Evolutionary conservation across 768 basidiomycete genomes (phyloP).

Genomic region (Atractiella rhizophila): DNA sequence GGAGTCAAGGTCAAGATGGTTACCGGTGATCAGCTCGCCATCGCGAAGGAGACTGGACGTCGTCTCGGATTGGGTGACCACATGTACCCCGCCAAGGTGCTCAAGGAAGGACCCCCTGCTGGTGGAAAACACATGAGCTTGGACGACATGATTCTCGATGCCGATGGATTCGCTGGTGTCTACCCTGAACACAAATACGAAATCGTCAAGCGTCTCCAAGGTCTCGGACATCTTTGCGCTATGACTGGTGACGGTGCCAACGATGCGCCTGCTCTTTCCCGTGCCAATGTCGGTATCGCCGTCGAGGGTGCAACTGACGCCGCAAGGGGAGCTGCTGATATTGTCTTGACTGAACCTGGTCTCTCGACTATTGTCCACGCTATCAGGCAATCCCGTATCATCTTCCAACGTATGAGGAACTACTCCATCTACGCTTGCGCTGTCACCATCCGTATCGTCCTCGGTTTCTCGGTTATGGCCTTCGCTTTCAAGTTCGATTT

Average conservation of each 20-base stretch:
- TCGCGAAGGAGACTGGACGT: constrained; percentile 96
- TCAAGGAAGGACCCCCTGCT: constrained; percentile 81
- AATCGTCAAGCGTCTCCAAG: constrained; percentile 94
- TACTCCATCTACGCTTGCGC: constrained; percentile 49
- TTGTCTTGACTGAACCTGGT: constrained; percentile 92
- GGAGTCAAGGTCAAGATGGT: constrained; percentile 99
- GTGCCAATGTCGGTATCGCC: constrained; percentile 97
- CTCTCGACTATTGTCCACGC: constrained; percentile 97
- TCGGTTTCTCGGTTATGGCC: constrained; percentile 82
- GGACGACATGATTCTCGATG: constrained; percentile 98
- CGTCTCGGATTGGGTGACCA: constrained; percentile 94
- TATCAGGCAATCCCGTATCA: constrained; percentile 90
- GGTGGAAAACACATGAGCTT: constrained; percentile 57
- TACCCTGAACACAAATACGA: constrained; percentile 99
- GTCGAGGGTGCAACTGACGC: constrained; percentile 98
- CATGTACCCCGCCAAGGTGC: constrained; percentile 98
- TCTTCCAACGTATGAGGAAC: constrained; percentile 99
- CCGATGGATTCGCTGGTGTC: constrained; percentile 94
- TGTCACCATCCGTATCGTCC: constrained; percentile 84
- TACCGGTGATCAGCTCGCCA: constrained; percentile 98
- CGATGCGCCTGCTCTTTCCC: constrained; percentile 87
- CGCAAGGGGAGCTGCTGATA: constrained; percentile 93
- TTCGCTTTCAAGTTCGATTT: constrained; percentile 95
- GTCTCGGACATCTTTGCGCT: constrained; percentile 79
- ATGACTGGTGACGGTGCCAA: constrained; percentile 99